Evolutionary conservation across 1,284 basidiomycete species (phyloP).

Genomic region (Ceratobasidium sp.): DNA sequence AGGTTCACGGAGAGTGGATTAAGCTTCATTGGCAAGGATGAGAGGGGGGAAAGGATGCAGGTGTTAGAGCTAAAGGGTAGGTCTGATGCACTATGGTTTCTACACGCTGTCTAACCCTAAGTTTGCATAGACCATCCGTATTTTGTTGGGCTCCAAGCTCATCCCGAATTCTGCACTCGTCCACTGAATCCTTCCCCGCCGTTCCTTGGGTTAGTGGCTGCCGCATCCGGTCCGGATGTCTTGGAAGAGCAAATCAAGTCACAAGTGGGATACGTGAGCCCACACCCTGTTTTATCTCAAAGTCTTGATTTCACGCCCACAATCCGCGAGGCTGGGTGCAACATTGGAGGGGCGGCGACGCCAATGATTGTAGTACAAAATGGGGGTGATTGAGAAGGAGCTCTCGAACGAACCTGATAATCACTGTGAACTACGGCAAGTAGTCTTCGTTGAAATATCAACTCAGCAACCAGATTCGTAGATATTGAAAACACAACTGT

Average conservation of each 20-base stretch:
- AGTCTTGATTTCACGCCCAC: slow-evolving; percentile 20
- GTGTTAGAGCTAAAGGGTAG: slow-evolving; percentile 87
- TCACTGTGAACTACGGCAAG: too few relatives aligned
- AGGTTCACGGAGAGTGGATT: slow-evolving; percentile 79
- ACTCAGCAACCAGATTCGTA: too few relatives aligned
- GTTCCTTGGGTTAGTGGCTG: slow-evolving; percentile 96
- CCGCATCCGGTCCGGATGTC: slow-evolving; percentile 74
- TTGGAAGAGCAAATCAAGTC: slow-evolving; percentile 81
- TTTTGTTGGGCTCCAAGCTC: slow-evolving; percentile 95
- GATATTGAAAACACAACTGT: too few relatives aligned
- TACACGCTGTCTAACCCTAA: too few relatives aligned
- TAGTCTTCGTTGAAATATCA: too few relatives aligned
- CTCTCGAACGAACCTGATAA: too few relatives aligned
- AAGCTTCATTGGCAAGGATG: slow-evolving; percentile 92
- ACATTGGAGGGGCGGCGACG: slow-evolving; percentile 37
- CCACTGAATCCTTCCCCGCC: slow-evolving; percentile 97
- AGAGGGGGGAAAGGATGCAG: slow-evolving; percentile 98
- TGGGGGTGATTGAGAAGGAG: background rate
- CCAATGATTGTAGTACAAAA: slow-evolving; percentile 7
- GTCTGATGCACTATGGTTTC: too few relatives aligned
- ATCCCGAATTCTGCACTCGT: slow-evolving; percentile 99
- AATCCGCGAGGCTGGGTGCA: slow-evolving; percentile 33
- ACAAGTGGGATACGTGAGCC: slow-evolving; percentile 65
- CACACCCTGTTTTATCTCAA: slow-evolving; percentile 57
- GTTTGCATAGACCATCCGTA: slow-evolving; percentile 84